A percentile compares a stretch with the other conserved stretches of the same genome.
Conservation (phyloP, 129 eudicot species). For the Flaveria trinervia region DNA sequence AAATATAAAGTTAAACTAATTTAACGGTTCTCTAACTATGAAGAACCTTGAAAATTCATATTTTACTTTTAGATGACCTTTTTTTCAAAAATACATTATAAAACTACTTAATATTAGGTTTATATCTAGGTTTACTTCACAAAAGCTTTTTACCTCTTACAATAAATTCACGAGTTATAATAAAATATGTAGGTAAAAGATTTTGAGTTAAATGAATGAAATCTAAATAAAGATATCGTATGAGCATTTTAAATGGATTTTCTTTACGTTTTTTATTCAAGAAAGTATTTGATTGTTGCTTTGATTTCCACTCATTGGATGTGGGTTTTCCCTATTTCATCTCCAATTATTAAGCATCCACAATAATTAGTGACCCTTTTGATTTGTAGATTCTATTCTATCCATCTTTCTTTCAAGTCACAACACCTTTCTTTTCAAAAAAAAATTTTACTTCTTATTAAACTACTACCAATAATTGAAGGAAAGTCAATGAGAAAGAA, state of each 20-base stretch:
- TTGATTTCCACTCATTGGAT: constrained; percentile 57
- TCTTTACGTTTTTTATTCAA: constrained; percentile 14
- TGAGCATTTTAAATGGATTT: constrained; percentile 22
- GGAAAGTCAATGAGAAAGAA: constrained; percentile 12
- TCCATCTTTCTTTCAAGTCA: constrained; percentile 21
- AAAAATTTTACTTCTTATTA: not conserved
- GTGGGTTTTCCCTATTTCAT: constrained; percentile 35
- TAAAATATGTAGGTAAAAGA: not conserved
- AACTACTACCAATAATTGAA: constrained; percentile 34
- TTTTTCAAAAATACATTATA: too few species aligned
- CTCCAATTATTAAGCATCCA: constrained; percentile 30
- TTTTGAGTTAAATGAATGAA: constrained; percentile 21
- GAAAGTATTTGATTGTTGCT: constrained; percentile 45
- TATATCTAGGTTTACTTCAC: too few species aligned
- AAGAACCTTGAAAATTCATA: too few species aligned
- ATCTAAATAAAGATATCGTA: constrained; percentile 10
- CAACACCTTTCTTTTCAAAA: not conserved
- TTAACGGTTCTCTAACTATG: too few species aligned
- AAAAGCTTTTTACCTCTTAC: too few species aligned
- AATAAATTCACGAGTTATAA: too few species aligned
- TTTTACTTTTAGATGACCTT: too few species aligned
- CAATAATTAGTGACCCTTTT: constrained; percentile 28
- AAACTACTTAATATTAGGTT: too few species aligned
- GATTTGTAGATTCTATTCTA: constrained; percentile 19
- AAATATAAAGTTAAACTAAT: not conserved